Conservation (phyloP, 345 rosid species). For the Syzygium aromaticum region DNA sequence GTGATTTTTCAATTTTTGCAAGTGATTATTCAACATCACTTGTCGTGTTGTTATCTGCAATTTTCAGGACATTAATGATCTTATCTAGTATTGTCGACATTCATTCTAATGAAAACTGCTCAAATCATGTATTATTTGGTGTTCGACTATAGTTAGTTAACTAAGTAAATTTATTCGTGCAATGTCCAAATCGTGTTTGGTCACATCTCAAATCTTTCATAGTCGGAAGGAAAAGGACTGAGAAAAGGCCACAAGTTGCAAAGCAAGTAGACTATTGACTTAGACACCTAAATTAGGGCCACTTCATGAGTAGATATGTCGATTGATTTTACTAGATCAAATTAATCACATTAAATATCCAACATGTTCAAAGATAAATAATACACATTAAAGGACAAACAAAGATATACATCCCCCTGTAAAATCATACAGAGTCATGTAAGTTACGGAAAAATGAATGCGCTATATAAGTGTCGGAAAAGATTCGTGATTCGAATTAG, state of each 20-base stretch:
- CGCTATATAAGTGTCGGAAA: not conserved
- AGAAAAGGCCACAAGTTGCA: not conserved
- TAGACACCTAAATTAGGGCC: too few species aligned
- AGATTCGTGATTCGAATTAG: not conserved
- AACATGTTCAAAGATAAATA: too few species aligned
- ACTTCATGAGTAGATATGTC: too few species aligned
- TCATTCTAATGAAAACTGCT: rapidly evolving
- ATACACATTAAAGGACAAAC: too few species aligned
- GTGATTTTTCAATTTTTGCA: not conserved
- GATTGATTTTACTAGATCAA: too few species aligned
- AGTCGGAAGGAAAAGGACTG: not conserved
- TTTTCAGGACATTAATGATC: not conserved
- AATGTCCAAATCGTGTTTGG: not conserved
- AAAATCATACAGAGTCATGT: too few species aligned
- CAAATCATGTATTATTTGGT: too few species aligned
- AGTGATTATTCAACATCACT: not conserved
- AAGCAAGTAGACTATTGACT: not conserved
- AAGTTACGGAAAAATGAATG: not conserved
- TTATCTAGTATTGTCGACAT: not conserved
- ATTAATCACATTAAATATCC: too few species aligned
- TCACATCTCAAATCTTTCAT: not conserved
- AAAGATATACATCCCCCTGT: too few species aligned
- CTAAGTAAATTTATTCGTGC: not conserved
- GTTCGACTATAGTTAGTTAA: not conserved
- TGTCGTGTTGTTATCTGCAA: rapidly evolving